Conservation (phyloP, 2,329 filamentous ascomycete genomes). For the Fusarium nelsonii region DNA sequence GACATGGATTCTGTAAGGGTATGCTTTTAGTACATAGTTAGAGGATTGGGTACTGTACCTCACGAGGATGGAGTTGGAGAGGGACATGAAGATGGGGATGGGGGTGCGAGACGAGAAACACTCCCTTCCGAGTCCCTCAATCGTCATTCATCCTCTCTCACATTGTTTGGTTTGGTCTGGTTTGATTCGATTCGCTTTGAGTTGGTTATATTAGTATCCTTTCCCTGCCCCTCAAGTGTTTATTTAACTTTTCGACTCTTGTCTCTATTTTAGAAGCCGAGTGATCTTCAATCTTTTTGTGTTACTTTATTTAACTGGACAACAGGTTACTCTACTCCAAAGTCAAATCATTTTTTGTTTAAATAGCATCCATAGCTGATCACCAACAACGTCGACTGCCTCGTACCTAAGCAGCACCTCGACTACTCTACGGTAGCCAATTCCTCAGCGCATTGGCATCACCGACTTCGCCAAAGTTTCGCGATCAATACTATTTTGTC, state of each 20-base stretch:
- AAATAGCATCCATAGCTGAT: background rate
- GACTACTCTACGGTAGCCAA: background rate
- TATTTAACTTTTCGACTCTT: slow-evolving; percentile 2
- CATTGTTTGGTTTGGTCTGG: slow-evolving; percentile 29
- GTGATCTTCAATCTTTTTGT: background rate
- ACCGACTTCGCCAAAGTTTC: background rate
- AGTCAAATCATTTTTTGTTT: background rate
- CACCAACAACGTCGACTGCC: background rate
- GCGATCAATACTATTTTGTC: background rate
- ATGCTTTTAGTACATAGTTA: background rate
- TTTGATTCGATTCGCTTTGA: background rate
- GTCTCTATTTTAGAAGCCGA: background rate
- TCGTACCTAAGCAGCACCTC: background rate
- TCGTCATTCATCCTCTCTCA: slow-evolving; percentile 37
- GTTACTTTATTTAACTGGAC: background rate
- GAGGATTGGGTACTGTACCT: background rate
- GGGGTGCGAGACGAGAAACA: slow-evolving; percentile 32
- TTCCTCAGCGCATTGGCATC: slow-evolving; percentile 1
- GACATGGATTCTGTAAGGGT: slow-evolving; percentile 8
- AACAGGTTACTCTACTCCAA: background rate
- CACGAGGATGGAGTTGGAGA: background rate
- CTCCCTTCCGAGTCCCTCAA: slow-evolving; percentile 40
- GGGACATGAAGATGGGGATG: slow-evolving; percentile 5
- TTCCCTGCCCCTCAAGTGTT: slow-evolving; percentile 25
- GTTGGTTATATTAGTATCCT: slow-evolving; percentile 41